A percentile compares a stretch with the other conserved stretches of the same genome.
These are phyloP conservation scores for Monosporozyma yasuniensis DNA, from an alignment of 805 yeast genomes.

Conservation along the genomic window DNA sequence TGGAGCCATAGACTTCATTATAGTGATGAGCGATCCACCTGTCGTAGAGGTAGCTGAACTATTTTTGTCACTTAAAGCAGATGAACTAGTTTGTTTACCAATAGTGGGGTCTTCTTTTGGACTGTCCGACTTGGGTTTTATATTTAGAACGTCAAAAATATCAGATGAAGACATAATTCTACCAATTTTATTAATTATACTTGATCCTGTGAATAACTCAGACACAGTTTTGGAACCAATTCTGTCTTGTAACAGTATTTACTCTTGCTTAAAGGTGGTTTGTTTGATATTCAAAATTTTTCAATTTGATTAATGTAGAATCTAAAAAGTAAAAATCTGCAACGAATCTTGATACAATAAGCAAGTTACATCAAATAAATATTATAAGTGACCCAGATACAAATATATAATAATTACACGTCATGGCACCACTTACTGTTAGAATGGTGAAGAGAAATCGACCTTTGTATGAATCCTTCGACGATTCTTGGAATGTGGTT, in stretches of 20 bases:
- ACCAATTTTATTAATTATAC: background rate
- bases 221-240: background rate
- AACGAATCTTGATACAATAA: no score
- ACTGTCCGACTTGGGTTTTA: slow-evolving; percentile 34
- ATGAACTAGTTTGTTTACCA: slow-evolving; percentile 11
- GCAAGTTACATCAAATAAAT: no score
- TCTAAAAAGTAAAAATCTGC: no score
- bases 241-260: background rate
- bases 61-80: background rate
- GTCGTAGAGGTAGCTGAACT: slow-evolving; percentile 1
- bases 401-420: slow-evolving; percentile 29
- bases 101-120: slow-evolving; percentile 15
- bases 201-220: background rate
- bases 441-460: background rate
- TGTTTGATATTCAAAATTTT: background rate
- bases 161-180: slow-evolving; percentile 41
- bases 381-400: no score
- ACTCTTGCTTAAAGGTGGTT: background rate
- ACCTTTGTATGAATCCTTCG: background rate
- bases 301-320: background rate
- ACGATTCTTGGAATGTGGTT: slow-evolving; percentile 53
- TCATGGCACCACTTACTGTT: background rate
- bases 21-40: slow-evolving; percentile 6
- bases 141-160: slow-evolving; percentile 68
- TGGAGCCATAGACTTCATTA: slow-evolving; percentile 7